Percentiles rank a stretch among this genome's conserved stretches.
phyloP scores from a whole-genome alignment of 2,329 filamentous ascomycete species.

The Didymella sp. region DNA sequence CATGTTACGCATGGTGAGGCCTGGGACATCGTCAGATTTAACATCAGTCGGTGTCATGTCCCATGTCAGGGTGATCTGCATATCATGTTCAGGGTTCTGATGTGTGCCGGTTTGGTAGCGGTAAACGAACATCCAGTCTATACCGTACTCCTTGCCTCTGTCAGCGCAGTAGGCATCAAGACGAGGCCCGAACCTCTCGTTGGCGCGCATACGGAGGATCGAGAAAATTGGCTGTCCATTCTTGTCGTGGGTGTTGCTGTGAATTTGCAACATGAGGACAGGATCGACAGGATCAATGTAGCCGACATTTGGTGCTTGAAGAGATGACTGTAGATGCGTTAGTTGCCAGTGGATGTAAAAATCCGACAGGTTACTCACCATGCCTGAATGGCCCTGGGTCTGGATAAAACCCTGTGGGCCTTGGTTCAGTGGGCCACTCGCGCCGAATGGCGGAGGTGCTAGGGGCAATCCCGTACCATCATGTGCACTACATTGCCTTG shows the following conservation, averaged over 20 bases:
- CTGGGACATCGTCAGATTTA: constrained; percentile 11
- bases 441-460: background rate
- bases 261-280: constrained; percentile 12
- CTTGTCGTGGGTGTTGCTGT: constrained; percentile 24
- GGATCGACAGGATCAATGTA: background rate
- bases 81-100: background rate
- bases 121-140: constrained; percentile 24
- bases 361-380: background rate
- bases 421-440: background rate
- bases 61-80: constrained; percentile 19
- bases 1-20: constrained; percentile 8
- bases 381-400: background rate
- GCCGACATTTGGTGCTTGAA: background rate
- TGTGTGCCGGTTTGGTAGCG: constrained; percentile 5
- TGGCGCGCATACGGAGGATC: constrained; percentile 18
- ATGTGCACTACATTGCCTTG: background rate
- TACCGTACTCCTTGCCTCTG: constrained; percentile 20
- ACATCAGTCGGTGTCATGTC: constrained; percentile 22
- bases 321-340: constrained; percentile 1
- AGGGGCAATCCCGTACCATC: background rate
- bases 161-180: constrained; percentile 24
- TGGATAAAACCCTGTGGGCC: background rate
- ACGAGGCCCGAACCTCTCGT: constrained; percentile 21
- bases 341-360: background rate
- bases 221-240: constrained; percentile 21